Conservation (phyloP, 1,284 basidiomycete genomes). For the Wolfiporia cocos region DNA sequence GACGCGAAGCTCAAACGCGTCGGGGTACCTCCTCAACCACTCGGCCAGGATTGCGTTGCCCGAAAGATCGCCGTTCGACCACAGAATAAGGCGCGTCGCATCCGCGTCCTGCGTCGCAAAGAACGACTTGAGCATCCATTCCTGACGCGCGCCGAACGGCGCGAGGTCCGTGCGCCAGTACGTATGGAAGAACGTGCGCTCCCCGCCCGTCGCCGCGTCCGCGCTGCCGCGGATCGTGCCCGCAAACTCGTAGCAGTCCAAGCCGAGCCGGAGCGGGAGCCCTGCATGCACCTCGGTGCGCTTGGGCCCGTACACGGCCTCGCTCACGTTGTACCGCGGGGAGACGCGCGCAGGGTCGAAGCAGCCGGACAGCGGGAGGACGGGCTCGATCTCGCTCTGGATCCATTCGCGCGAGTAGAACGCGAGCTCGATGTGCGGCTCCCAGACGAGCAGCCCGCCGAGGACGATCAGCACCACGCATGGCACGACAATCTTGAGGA, state of each 20-base stretch:
- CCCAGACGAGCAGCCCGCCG: conserved; percentile 50
- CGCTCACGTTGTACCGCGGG: conserved; percentile 63
- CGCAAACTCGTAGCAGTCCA: conserved; percentile 87
- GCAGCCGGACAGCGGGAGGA: conserved; percentile 65
- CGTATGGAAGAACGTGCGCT: conserved; percentile 55
- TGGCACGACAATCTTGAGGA: conserved; percentile 24
- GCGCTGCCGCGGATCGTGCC: conserved; percentile 48
- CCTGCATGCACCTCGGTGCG: conserved; percentile 73
- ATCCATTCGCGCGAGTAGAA: conserved; percentile 77
- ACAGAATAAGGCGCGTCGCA: conserved; percentile 66
- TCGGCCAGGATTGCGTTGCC: conserved; percentile 52
- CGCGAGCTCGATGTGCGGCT: conserved; percentile 77
- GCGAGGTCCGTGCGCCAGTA: conserved; percentile 88
- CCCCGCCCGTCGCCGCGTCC: not conserved
- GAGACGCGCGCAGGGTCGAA: conserved; percentile 59
- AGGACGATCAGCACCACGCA: conserved; percentile 35
- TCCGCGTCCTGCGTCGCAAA: conserved; percentile 80
- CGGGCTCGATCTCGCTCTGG: conserved; percentile 55
- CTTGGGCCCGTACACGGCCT: conserved; percentile 53
- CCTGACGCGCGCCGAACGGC: conserved; percentile 73
- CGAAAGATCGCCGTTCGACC: conserved; percentile 81
- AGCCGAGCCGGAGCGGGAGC: conserved; percentile 64
- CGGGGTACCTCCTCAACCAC: conserved; percentile 60
- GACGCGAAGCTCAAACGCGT: conserved; percentile 60
- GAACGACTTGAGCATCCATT: conserved; percentile 84